Percentiles rank a stretch among this genome's conserved stretches.
These are phyloP conservation scores for Phylloporus sp. DNA, from an alignment of 768 basidiomycete genomes.

Conservation along the genomic window DNA sequence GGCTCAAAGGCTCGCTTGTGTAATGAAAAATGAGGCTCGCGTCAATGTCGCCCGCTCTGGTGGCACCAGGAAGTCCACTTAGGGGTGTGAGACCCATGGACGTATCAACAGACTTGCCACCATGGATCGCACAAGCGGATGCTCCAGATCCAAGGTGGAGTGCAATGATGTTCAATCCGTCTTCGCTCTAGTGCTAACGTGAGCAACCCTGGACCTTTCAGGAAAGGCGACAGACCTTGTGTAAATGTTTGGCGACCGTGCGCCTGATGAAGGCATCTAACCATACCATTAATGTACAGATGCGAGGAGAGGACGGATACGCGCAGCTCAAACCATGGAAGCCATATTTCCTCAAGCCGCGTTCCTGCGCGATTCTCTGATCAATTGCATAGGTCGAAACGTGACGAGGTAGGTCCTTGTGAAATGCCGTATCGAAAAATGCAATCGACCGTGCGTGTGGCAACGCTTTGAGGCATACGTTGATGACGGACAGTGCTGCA, in stretches of 20 bases:
- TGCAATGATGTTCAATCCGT: conserved; percentile 68
- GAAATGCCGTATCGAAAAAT: conserved; percentile 87
- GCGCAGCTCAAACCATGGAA: conserved; percentile 84
- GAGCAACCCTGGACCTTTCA: not conserved
- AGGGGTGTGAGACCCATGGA: conserved; percentile 91
- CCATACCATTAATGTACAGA: not conserved
- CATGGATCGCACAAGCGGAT: conserved; percentile 69
- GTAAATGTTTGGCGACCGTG: conserved; percentile 54
- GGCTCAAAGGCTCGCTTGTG: conserved; percentile 44
- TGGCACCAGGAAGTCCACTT: conserved; percentile 86
- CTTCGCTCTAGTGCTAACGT: conserved; percentile 31
- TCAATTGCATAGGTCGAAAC: conserved; percentile 79
- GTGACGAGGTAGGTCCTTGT: conserved; percentile 69
- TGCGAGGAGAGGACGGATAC: not conserved
- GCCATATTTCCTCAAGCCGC: conserved; percentile 83
- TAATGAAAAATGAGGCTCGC: conserved; percentile 88
- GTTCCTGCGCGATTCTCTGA: conserved; percentile 53
- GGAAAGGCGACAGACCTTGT: conserved; percentile 38
- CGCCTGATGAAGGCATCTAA: conserved; percentile 67
- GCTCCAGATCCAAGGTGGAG: conserved; percentile 92
- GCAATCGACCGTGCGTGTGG: conserved; percentile 72
- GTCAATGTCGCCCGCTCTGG: conserved; percentile 79
- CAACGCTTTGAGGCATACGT: conserved; percentile 56
- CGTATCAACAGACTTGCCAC: conserved; percentile 77
- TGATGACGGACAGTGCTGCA: conserved; percentile 56